phyloP scores from a whole-genome alignment of 2,329 filamentous ascomycete species.

The Monosporascus sp. region DNA sequence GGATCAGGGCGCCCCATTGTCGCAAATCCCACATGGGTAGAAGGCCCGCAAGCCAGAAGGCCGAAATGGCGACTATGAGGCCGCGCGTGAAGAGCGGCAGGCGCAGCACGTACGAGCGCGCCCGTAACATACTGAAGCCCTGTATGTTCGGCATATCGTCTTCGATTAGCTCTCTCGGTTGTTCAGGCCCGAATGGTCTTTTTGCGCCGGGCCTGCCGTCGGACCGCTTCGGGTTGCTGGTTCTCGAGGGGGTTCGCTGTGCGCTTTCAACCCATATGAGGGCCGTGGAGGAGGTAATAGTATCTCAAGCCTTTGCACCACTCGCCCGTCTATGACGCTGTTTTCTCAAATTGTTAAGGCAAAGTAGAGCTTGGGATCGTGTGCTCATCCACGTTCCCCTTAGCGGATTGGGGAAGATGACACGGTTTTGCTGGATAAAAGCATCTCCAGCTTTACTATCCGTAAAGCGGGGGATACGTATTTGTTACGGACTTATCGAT shows the following conservation, averaged over 20 bases:
- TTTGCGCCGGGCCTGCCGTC: too few species aligned
- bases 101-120: constrained; percentile 76
- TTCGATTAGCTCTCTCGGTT: not conserved
- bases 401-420: not conserved
- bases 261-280: too few species aligned
- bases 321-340: too few species aligned
- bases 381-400: not conserved
- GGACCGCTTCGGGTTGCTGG: too few species aligned
- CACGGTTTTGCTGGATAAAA: not conserved
- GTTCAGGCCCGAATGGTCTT: too few species aligned
- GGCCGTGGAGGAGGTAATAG: too few species aligned
- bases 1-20: constrained; percentile 75
- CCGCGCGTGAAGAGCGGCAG: constrained; percentile 83
- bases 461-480: not conserved
- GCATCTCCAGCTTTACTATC: not conserved
- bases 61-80: constrained; percentile 60
- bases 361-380: too few species aligned
- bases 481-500: not conserved
- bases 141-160: constrained; percentile 31
- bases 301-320: too few species aligned
- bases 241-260: too few species aligned
- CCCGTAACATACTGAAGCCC: constrained; percentile 64
- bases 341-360: too few species aligned
- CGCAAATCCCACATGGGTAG: constrained; percentile 67
- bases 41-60: constrained; percentile 64